Conservation (phyloP, 1,284 basidiomycete genomes). For the Leccinum laetum region DNA sequence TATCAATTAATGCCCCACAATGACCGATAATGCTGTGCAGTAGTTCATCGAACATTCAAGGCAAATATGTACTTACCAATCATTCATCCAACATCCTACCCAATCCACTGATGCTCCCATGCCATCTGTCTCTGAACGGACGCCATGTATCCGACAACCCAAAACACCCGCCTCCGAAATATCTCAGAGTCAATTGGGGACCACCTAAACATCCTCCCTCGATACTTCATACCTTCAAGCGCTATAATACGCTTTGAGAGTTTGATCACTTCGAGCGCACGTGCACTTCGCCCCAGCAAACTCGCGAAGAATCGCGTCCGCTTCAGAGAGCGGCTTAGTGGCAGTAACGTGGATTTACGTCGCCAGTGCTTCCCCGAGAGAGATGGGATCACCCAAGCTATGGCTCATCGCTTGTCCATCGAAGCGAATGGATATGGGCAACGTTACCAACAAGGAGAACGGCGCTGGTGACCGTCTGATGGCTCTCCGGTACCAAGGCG, state of each 20-base stretch:
- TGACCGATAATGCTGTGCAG: no score
- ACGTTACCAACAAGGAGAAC: conserved; percentile 40
- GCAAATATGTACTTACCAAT: no score
- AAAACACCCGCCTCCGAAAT: not conserved
- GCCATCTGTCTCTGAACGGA: not conserved
- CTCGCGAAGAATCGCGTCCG: not conserved
- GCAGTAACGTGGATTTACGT: not conserved
- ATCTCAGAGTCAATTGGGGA: not conserved
- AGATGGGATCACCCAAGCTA: not conserved
- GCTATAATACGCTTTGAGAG: not conserved
- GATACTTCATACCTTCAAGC: not conserved
- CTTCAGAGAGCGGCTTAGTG: not conserved
- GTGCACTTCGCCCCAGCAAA: not conserved
- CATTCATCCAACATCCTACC: conserved; percentile 9
- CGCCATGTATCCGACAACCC: not conserved
- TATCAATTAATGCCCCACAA: no score
- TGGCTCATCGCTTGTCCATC: conserved; percentile 11
- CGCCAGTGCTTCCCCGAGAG: not conserved
- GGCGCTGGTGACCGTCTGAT: no score
- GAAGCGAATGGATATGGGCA: conserved; percentile 44
- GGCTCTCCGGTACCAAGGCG: no score
- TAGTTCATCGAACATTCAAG: no score
- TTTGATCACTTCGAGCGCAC: not conserved
- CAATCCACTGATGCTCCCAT: not conserved
- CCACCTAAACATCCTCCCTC: not conserved